Conservation (phyloP, 2,329 filamentous ascomycete genomes). For the Calycina herbarum region DNA sequence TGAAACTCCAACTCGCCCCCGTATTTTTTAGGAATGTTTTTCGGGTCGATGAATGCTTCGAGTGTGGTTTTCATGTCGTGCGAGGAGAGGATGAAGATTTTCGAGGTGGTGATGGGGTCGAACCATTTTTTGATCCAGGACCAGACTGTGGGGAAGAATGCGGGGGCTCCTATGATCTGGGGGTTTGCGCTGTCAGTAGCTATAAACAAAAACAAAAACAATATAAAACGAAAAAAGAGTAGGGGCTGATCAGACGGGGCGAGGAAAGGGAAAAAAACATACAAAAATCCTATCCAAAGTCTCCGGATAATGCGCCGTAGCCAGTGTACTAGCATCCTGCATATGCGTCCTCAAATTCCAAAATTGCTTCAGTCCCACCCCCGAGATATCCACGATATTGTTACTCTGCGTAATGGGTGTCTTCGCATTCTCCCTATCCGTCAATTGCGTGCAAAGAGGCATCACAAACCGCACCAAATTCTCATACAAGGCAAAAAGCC, state of each 20-base stretch:
- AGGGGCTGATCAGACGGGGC: neutral
- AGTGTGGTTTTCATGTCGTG: slow-evolving; percentile 76
- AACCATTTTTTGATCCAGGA: slow-evolving; percentile 96
- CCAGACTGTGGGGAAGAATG: slow-evolving; percentile 92
- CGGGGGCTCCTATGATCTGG: slow-evolving; percentile 81
- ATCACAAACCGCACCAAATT: slow-evolving; percentile 85
- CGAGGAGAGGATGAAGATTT: slow-evolving; percentile 85
- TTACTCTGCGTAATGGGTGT: slow-evolving; percentile 91
- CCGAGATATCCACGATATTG: slow-evolving; percentile 91
- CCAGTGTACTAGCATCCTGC: slow-evolving; percentile 85
- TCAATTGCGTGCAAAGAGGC: slow-evolving; percentile 77
- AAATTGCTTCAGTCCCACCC: slow-evolving; percentile 87
- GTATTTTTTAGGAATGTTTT: slow-evolving; percentile 86
- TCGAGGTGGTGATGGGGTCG: slow-evolving; percentile 88
- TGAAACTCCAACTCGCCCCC: slow-evolving; percentile 82
- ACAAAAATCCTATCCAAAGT: slow-evolving; percentile 80
- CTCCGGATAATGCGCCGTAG: slow-evolving; percentile 93
- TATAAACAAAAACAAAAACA: neutral
- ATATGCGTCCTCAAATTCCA: slow-evolving; percentile 94
- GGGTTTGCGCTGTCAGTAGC: neutral
- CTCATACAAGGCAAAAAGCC: slow-evolving; percentile 91
- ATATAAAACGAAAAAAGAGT: neutral
- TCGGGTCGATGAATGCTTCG: slow-evolving; percentile 74
- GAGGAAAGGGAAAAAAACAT: slow-evolving; percentile 17
- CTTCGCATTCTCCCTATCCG: slow-evolving; percentile 67